Base-by-base conservation (phyloP, 371 early-diverging fungal species). In the Mortierella sp. region DNA sequence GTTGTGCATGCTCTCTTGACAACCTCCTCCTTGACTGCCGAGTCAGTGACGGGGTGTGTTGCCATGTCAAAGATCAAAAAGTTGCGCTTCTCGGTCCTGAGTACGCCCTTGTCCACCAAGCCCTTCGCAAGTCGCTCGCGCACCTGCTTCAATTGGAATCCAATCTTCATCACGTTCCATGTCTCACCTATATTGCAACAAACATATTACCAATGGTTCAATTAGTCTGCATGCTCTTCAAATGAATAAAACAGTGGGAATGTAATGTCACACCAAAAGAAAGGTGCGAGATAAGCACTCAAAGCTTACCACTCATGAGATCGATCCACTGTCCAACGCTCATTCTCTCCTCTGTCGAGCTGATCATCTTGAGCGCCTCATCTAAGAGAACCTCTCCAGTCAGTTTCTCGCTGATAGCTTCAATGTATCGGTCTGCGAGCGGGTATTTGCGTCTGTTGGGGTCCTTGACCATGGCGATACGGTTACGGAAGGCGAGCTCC, bases 1-100 rank as follows among this genome's bases (percentile, higher is more conserved):
- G 93, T 90, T 65, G 96, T 95, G 48, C 96, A 93, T 7, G 96
- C 93, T 44, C 97, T 89, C 77, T 94, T 92, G 54, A 97, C 92
- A 56, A 99, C 91, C 72, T 95, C 94, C 75, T 97, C 96, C 81
- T 98, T 98, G 71, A 94, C 93, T 55, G 94, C 91, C 49, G 93
- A 91, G 77, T 98, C 97, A 14, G 97, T 93, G 18, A 98, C 94
- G 10, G 97, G 97, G 76, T 96, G 96, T 7, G 98, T 98, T 29
- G 98, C 97, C 97, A 98, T 97, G 81, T 98, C 98, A 81, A 99
- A 98, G 68, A 99, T 90, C 74, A 98, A 88, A 88, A 98, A 98
- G 87, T 96, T 97, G 58, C 96, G 94, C 83, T 97, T 98, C 80
- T 97, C 98, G 38, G 99, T 98, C 73, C 98, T 92, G 58, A 99